Percentiles rank a stretch among this genome's conserved stretches.
Conservation (phyloP, 805 yeast genomes). For the Scheffersomyces lignosus region DNA sequence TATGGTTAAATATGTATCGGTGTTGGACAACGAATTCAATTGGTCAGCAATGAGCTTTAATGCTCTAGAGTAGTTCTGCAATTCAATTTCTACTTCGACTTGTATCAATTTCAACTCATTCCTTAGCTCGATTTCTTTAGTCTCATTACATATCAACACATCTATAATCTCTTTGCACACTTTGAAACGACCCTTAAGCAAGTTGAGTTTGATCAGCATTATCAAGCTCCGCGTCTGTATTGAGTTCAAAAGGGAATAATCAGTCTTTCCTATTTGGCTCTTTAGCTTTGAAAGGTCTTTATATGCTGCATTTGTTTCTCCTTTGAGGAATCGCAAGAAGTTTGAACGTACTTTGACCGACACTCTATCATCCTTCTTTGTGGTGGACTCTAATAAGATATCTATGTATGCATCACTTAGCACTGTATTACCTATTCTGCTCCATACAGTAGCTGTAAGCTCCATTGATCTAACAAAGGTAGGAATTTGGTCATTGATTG, state of each 20-base stretch:
- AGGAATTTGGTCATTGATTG: constrained; percentile 47
- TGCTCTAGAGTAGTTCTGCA: constrained; percentile 33
- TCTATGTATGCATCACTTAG: constrained; percentile 50
- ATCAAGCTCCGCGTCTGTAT: constrained; percentile 42
- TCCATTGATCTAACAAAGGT: constrained; percentile 49
- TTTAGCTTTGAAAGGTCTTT: constrained; percentile 32
- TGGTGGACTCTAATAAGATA: constrained; percentile 44
- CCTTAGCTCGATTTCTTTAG: constrained; percentile 29
- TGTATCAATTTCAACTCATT: constrained; percentile 26
- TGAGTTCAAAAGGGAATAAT: constrained; percentile 41
- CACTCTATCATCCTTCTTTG: constrained; percentile 36
- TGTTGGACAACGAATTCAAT: constrained; percentile 1
- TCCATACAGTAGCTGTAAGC: constrained; percentile 49
- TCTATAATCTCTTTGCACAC: constrained; percentile 36
- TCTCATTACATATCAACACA: constrained; percentile 26
- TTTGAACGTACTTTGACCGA: constrained; percentile 41
- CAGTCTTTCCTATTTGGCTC: constrained; percentile 16
- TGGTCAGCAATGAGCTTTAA: constrained; percentile 19
- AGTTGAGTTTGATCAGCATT: constrained; percentile 33
- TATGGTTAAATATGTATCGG: constrained; percentile 45
- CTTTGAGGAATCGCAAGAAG: constrained; percentile 31
- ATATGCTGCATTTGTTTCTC: constrained; percentile 42
- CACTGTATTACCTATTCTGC: constrained; percentile 48
- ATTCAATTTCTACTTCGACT: constrained; percentile 29
- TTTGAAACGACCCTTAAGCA: constrained; percentile 39